A percentile compares a stretch with the other conserved stretches of the same genome.
Evolutionary conservation across 1,139 yeast genomes (phyloP).

Genomic region (Geotrichum europaeum): DNA sequence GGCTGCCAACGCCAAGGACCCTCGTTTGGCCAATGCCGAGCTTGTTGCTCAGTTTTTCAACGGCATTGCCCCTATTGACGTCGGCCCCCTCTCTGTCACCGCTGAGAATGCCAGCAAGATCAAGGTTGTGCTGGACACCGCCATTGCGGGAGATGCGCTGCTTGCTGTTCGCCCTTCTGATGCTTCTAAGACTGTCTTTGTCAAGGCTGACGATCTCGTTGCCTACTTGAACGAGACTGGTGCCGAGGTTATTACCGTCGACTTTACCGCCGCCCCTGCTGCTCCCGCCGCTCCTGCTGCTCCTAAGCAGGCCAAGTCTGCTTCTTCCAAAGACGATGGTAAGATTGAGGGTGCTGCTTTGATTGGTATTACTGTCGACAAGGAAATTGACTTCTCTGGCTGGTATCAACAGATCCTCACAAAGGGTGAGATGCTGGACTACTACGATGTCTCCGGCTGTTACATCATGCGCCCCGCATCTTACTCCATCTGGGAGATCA

Average conservation of each 20-base stretch:
- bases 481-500: constrained; percentile 88
- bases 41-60: constrained; percentile 62
- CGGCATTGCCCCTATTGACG: constrained; percentile 48
- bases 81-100: constrained; percentile 29
- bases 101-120: constrained; percentile 40
- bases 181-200: constrained; percentile 50
- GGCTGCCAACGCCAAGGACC: constrained; percentile 71
- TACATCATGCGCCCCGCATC: constrained; percentile 96
- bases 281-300: constrained; percentile 26
- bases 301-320: constrained; percentile 10
- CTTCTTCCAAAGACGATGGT: constrained; percentile 28
- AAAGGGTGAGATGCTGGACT: constrained; percentile 97
- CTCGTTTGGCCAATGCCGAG: constrained; percentile 81
- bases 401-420: constrained; percentile 97
- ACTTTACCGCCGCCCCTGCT: constrained; percentile 49
- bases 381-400: constrained; percentile 82
- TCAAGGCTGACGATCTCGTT: constrained; percentile 45
- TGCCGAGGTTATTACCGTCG: constrained; percentile 51
- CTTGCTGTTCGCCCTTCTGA: constrained; percentile 54
- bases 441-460: constrained; percentile 98
- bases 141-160: constrained; percentile 38
- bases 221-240: constrained; percentile 53
- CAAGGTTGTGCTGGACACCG: constrained; percentile 59
- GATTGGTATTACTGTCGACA: constrained; percentile 94
- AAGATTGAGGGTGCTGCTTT: constrained; percentile 82